Conservation (phyloP, 2,329 filamentous ascomycete species). For the Fusarium nelsonii region DNA sequence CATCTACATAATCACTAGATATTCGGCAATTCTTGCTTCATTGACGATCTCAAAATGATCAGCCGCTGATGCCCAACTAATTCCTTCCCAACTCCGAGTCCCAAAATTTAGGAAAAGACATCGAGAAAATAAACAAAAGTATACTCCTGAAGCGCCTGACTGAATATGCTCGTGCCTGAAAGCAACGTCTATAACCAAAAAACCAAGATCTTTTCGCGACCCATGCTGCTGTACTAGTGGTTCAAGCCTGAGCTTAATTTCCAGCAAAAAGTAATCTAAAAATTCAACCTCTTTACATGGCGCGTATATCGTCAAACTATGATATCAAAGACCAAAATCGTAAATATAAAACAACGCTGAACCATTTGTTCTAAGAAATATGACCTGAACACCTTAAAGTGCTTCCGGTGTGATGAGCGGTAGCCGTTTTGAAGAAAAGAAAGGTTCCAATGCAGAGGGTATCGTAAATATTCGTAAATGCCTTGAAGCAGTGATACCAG, state of each 20-base stretch:
- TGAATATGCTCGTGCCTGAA: conserved; percentile 22
- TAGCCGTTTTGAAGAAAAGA: conserved; percentile 1
- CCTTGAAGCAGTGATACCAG: conserved; percentile 31
- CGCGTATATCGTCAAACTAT: conserved; percentile 34
- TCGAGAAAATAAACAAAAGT: conserved; percentile 4
- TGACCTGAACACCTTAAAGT: conserved; percentile 41
- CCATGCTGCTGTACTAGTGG: conserved; percentile 20
- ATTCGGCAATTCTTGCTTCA: background rate
- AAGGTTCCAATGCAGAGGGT: conserved; percentile 29
- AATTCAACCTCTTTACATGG: conserved; percentile 16
- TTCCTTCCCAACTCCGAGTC: background rate
- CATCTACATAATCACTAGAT: background rate
- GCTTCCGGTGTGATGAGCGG: conserved; percentile 13
- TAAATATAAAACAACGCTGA: conserved; percentile 8
- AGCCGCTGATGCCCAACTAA: conserved; percentile 1
- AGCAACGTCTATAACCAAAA: conserved; percentile 25
- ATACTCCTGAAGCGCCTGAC: conserved; percentile 15
- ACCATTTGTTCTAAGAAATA: conserved; percentile 16
- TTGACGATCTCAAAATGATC: conserved; percentile 1
- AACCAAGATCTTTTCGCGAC: conserved; percentile 12
- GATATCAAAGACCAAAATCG: conserved; percentile 4
- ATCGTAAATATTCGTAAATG: conserved; percentile 41
- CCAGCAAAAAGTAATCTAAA: conserved; percentile 30
- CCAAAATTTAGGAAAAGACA: background rate
- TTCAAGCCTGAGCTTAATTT: conserved; percentile 24